Evolutionary conservation across 208 protist species (phyloP).

Genomic region (Jaenimonas drosophilae): DNA sequence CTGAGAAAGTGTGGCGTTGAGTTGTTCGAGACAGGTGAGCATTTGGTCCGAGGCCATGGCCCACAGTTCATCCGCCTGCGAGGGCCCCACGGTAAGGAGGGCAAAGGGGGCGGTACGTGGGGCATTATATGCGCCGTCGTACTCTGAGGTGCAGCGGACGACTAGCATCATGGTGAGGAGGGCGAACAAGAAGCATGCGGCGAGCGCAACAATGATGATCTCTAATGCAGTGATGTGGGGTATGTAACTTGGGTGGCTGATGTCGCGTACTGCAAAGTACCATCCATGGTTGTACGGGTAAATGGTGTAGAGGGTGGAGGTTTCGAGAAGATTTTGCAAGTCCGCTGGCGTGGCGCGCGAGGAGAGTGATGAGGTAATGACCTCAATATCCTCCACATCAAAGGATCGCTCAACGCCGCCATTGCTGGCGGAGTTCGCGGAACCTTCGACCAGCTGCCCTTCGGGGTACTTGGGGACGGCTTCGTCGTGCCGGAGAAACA

Average conservation of each 20-base stretch:
- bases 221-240: slow-evolving; percentile 6
- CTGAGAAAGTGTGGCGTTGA: slow-evolving; percentile 4
- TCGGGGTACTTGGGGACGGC: slow-evolving; percentile 21
- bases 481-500: slow-evolving; percentile 2
- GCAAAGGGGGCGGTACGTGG: slow-evolving; percentile 21
- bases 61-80: slow-evolving; percentile 11
- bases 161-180: not conserved
- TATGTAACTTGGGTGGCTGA: too few relatives aligned
- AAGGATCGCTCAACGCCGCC: too few relatives aligned
- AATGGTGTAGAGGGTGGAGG: too few relatives aligned
- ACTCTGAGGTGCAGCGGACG: slow-evolving; percentile 1
- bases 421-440: too few relatives aligned
- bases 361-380: slow-evolving; percentile 8
- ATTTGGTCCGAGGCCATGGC: slow-evolving; percentile 11
- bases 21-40: slow-evolving; percentile 3
- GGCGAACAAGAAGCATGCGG: slow-evolving; percentile 1
- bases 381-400: slow-evolving; percentile 1
- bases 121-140: slow-evolving; percentile 10
- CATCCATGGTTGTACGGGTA: too few relatives aligned
- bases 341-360: slow-evolving; percentile 14
- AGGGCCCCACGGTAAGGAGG: slow-evolving; percentile 13
- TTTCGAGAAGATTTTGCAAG: not conserved
- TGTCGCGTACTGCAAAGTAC: too few relatives aligned
- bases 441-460: too few relatives aligned
- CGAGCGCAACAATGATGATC: slow-evolving; percentile 22